Percentiles rank a stretch among this genome's conserved stretches.
phyloP scores from a whole-genome alignment of 495 filamentous ascomycete genomes.

The Trichoderma asperelloides region DNA sequence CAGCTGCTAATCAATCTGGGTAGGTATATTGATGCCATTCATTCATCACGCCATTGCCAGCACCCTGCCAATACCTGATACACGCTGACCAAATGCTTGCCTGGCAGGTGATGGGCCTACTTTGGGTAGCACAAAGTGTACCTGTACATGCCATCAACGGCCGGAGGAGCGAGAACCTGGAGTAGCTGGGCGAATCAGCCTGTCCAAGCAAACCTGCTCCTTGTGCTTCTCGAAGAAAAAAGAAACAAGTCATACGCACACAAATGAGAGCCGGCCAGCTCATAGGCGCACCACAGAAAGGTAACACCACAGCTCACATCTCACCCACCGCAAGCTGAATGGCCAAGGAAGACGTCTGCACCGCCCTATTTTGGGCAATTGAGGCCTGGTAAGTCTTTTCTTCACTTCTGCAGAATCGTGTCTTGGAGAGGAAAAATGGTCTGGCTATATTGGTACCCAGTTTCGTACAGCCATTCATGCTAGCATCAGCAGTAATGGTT shows the following conservation, averaged over 20 bases:
- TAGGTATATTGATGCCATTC: too few relatives aligned
- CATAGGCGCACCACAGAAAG: not conserved
- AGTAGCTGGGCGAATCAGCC: not conserved
- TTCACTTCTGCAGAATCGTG: not conserved
- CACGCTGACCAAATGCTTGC: too few relatives aligned
- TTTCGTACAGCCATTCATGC: not conserved
- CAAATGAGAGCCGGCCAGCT: not conserved
- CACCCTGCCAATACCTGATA: too few relatives aligned
- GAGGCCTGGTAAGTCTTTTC: too few relatives aligned
- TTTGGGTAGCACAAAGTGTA: too few relatives aligned
- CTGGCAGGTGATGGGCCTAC: too few relatives aligned
- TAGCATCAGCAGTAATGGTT: not conserved
- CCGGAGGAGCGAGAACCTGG: too few relatives aligned
- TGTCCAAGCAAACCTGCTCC: not conserved
- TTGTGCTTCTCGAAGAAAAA: not conserved
- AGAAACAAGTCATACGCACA: conserved; percentile 1
- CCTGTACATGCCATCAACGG: too few relatives aligned
- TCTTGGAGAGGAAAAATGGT: not conserved
- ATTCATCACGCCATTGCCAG: too few relatives aligned
- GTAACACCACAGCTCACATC: not conserved
- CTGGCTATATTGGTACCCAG: not conserved
- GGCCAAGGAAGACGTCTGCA: not conserved
- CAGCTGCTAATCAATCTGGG: too few relatives aligned
- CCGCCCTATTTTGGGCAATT: not conserved
- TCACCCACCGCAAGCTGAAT: not conserved